phyloP scores from a whole-genome alignment of 148 eudicot species.

The Rhododendron kiyosumense region DNA sequence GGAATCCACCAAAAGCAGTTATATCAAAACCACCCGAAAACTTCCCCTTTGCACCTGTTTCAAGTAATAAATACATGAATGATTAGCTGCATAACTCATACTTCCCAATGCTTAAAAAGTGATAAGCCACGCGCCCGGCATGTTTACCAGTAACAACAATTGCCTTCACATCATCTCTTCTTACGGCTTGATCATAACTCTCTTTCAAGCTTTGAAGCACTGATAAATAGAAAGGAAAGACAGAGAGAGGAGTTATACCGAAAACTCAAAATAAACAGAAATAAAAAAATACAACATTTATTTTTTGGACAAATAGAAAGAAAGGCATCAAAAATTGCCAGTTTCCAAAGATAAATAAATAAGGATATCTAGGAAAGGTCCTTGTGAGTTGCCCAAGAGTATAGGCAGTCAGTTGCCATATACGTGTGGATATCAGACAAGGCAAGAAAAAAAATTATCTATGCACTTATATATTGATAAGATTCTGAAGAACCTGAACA shows the following conservation, averaged over 20 bases:
- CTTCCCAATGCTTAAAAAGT: constrained; percentile 5
- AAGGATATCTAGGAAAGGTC: background rate
- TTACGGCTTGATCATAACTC: constrained; percentile 60
- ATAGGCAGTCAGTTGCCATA: background rate
- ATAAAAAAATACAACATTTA: background rate
- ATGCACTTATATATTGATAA: background rate
- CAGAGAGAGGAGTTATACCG: background rate
- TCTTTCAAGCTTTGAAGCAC: constrained; percentile 74
- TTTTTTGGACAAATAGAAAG: background rate
- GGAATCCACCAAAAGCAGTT: constrained; percentile 67
- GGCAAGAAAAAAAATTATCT: background rate
- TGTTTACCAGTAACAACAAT: constrained; percentile 84
- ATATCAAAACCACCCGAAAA: constrained; percentile 98
- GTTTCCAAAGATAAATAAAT: background rate
- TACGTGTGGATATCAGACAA: background rate
- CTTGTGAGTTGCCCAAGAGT: background rate
- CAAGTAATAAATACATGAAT: constrained; percentile 8
- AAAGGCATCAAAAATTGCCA: background rate
- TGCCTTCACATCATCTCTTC: constrained; percentile 89
- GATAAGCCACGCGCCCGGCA: background rate
- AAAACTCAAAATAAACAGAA: background rate
- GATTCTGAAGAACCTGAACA: background rate
- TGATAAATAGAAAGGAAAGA: constrained; percentile 22
- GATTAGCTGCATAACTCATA: constrained; percentile 4
- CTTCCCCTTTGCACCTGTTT: constrained; percentile 76